These are phyloP conservation scores for Calonectria ilicicola DNA, from an alignment of 2,329 filamentous ascomycete species.

Conservation along the genomic window DNA sequence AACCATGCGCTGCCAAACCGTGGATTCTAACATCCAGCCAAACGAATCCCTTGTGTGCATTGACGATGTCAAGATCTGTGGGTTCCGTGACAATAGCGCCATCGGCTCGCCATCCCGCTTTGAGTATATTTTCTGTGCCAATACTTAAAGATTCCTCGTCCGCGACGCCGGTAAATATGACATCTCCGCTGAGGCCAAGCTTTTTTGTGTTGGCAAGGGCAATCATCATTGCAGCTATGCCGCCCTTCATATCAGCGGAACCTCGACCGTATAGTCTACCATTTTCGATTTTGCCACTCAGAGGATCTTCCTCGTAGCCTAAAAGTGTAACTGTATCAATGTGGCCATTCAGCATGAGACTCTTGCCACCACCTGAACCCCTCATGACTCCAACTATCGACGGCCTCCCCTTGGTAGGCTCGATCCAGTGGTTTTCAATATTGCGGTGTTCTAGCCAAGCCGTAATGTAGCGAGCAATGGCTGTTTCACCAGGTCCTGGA, in stretches of 20 bases:
- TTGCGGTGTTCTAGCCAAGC: constrained; percentile 64
- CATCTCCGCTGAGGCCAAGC: constrained; percentile 57
- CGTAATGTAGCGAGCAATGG: constrained; percentile 58
- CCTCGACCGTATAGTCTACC: constrained; percentile 60
- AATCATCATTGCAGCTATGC: constrained; percentile 59
- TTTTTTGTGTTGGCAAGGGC: constrained; percentile 53
- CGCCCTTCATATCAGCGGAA: constrained; percentile 64
- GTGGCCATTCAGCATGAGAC: constrained; percentile 65
- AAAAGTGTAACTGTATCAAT: constrained; percentile 63
- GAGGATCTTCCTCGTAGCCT: constrained; percentile 59
- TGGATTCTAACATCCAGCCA: constrained; percentile 57
- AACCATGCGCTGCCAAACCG: constrained; percentile 58
- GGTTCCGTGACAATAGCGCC: constrained; percentile 63
- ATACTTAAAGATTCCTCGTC: constrained; percentile 65
- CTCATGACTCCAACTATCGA: constrained; percentile 62
- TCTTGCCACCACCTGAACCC: constrained; percentile 60
- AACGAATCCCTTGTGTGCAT: constrained; percentile 64
- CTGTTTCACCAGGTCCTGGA: constrained; percentile 58
- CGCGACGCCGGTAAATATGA: constrained; percentile 65
- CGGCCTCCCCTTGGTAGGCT: constrained; percentile 58
- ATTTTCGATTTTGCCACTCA: constrained; percentile 55
- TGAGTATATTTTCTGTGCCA: constrained; percentile 62
- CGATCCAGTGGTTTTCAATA: constrained; percentile 63
- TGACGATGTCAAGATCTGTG: constrained; percentile 54
- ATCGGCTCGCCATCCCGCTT: constrained; percentile 65